These are phyloP conservation scores for Carex myosuroides DNA, from an alignment of 176 grass and related monocot genomes.

Conservation along the genomic window DNA sequence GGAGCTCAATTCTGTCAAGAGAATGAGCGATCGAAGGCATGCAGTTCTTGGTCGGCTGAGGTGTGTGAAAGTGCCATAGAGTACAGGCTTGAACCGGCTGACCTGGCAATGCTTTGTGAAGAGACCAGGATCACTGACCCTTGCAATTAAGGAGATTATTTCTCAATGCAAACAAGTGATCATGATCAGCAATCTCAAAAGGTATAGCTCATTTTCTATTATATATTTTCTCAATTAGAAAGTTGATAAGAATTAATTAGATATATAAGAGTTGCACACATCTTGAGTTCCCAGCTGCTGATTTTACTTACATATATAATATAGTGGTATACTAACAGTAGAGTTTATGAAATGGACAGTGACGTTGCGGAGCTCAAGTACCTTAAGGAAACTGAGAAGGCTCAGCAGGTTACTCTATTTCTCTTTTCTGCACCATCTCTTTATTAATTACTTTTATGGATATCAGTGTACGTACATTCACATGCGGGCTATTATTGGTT, in stretches of 20 bases:
- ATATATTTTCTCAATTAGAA: neutral
- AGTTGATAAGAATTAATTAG: neutral
- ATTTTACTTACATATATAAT: neutral
- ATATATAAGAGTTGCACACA: neutral
- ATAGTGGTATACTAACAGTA: too few relatives aligned
- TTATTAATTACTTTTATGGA: neutral
- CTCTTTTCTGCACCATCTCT: neutral
- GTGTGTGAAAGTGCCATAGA: constrained; percentile 54
- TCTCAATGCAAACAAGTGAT: constrained; percentile 1
- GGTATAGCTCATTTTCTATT: constrained; percentile 2
- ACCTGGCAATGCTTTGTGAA: constrained; percentile 25
- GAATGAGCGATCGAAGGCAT: neutral
- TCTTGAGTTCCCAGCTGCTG: neutral
- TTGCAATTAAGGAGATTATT: constrained; percentile 9
- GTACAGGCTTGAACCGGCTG: constrained; percentile 78
- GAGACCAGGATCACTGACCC: constrained; percentile 41
- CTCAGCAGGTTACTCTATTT: neutral
- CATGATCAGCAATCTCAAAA: constrained; percentile 1
- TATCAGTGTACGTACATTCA: neutral
- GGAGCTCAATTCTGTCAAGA: neutral
- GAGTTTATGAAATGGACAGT: too few relatives aligned
- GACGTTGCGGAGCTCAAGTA: too few relatives aligned
- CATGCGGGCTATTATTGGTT: neutral
- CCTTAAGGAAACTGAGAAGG: too few relatives aligned
- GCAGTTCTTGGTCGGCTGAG: constrained; percentile 29